Evolutionary conservation across 306 rosid genomes (phyloP).

Genomic region (Trifolium pratense): DNA sequence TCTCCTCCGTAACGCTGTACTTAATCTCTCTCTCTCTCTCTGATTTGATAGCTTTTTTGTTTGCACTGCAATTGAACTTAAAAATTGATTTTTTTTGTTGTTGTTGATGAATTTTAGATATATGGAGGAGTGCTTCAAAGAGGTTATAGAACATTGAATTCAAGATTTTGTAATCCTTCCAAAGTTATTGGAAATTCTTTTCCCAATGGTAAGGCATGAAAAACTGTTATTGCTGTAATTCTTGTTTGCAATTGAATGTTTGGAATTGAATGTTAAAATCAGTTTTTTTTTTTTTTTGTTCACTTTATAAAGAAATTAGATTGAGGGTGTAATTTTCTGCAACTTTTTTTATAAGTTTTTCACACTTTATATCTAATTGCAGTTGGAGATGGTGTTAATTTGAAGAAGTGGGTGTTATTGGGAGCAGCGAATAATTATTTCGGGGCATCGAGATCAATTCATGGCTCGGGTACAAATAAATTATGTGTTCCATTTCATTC

Average conservation of each 20-base stretch:
- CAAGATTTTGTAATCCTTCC: slow-evolving; percentile 52
- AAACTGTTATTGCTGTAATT: background rate
- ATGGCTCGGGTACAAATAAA: slow-evolving; percentile 66
- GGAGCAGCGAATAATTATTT: slow-evolving; percentile 56
- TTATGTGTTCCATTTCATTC: background rate
- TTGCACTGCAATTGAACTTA: too few relatives aligned
- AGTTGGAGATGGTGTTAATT: slow-evolving; percentile 48
- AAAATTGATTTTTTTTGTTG: background rate
- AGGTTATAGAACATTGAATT: slow-evolving; percentile 54
- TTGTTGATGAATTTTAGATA: slow-evolving; percentile 47
- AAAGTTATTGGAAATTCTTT: slow-evolving; percentile 44
- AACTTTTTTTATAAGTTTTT: background rate
- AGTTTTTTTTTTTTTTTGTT: too few relatives aligned
- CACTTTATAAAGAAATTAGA: background rate
- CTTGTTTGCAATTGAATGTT: slow-evolving; percentile 4
- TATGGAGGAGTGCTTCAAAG: slow-evolving; percentile 48
- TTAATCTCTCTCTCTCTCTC: background rate
- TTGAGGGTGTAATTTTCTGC: background rate
- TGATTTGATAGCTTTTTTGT: background rate
- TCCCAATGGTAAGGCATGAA: slow-evolving; percentile 48
- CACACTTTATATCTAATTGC: background rate
- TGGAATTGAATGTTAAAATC: background rate
- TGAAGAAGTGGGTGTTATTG: slow-evolving; percentile 51
- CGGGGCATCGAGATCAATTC: slow-evolving; percentile 58
- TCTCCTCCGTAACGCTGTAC: slow-evolving; percentile 40